Conservation (phyloP, 148 eudicot species). For the Beta vulgaris region DNA sequence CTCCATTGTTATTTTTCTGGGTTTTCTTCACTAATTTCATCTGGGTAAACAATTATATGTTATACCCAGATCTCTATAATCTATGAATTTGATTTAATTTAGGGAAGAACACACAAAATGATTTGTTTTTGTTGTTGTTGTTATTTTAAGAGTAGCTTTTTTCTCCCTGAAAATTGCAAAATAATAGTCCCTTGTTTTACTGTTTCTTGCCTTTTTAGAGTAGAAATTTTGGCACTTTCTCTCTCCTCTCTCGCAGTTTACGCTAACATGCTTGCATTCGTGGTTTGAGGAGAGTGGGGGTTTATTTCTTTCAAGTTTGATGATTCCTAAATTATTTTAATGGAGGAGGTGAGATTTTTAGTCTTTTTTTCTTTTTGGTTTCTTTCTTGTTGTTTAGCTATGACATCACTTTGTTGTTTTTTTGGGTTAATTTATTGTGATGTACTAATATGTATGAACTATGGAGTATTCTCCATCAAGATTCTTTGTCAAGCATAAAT, state of each 20-base stretch:
- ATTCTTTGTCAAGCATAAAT: too few relatives aligned
- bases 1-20: not conserved
- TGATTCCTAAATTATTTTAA: too few relatives aligned
- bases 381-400: too few relatives aligned
- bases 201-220: slow-evolving; percentile 1
- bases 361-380: not conserved
- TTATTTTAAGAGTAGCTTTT: not conserved
- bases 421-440: too few relatives aligned
- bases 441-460: too few relatives aligned
- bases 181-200: too few relatives aligned
- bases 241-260: not conserved
- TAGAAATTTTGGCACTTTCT: too few relatives aligned
- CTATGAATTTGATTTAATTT: not conserved
- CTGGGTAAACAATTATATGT: not conserved
- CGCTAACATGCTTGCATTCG: not conserved
- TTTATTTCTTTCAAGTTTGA: too few relatives aligned
- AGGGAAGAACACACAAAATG: not conserved
- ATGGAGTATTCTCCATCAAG: too few relatives aligned
- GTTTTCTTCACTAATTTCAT: slow-evolving; percentile 25
- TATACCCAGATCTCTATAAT: slow-evolving; percentile 17
- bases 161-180: slow-evolving; percentile 9
- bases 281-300: slow-evolving; percentile 4
- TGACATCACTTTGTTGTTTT: too few relatives aligned
- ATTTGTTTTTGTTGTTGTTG: not conserved
- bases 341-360: too few relatives aligned